Evolutionary conservation across 1,284 basidiomycete species (phyloP).

Genomic region (Agroathelia rolfsii): DNA sequence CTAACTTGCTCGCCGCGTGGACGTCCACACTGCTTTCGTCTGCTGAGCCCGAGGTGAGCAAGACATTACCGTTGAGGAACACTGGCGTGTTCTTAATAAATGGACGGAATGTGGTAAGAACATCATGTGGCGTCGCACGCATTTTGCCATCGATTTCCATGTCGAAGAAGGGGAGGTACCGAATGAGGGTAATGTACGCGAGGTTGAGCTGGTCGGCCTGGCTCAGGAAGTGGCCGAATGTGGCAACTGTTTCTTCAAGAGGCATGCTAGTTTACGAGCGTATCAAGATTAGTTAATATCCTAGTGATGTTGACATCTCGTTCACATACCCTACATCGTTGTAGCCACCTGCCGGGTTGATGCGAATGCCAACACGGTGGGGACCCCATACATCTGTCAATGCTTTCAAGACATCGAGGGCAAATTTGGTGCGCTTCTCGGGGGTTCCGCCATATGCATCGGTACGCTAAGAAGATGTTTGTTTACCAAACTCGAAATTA

Average conservation of each 20-base stretch:
- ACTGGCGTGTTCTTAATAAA: constrained; percentile 20
- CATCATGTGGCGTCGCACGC: constrained; percentile 16
- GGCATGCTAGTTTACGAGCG: constrained; percentile 7
- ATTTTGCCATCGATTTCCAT: constrained; percentile 6
- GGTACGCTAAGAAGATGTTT: constrained; percentile 34
- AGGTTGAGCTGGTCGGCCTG: constrained; percentile 14
- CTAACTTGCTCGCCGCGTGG: too few relatives aligned
- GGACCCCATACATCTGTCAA: constrained; percentile 29
- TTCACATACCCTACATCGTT: constrained; percentile 16
- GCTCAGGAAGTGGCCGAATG: constrained; percentile 14
- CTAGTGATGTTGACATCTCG: constrained; percentile 18
- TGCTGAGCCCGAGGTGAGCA: too few relatives aligned
- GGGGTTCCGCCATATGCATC: constrained; percentile 39
- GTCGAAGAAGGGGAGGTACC: constrained; percentile 5
- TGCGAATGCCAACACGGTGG: constrained; percentile 28
- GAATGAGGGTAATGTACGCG: constrained; percentile 12
- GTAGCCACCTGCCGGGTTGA: constrained; percentile 27
- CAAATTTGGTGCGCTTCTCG: constrained; percentile 35
- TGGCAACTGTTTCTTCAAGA: constrained; percentile 18
- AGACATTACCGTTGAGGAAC: constrained; percentile 16
- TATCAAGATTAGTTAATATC: constrained; percentile 1
- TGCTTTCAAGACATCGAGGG: constrained; percentile 28
- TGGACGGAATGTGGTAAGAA: constrained; percentile 23
- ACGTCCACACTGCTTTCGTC: too few relatives aligned
- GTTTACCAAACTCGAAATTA: too few relatives aligned